Conservation (phyloP, 805 yeast species). For the Dipodascus albidus region DNA sequence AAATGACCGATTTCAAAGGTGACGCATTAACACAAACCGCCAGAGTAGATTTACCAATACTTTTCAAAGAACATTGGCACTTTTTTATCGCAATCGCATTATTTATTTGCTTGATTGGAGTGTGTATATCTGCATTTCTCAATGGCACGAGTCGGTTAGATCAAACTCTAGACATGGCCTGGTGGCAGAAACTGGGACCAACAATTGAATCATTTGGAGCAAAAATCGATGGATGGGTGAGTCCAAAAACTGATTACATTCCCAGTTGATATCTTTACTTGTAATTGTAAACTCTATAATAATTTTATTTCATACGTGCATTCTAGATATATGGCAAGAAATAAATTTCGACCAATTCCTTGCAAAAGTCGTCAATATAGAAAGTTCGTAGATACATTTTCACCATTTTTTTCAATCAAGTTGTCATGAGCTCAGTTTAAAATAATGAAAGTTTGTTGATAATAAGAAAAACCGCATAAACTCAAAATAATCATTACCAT, state of each 20-base stretch:
- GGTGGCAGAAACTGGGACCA: background rate
- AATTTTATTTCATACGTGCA: too few relatives aligned
- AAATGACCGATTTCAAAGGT: constrained; percentile 64
- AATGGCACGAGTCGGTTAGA: background rate
- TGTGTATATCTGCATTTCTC: background rate
- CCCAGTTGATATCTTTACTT: background rate
- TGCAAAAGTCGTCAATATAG: too few relatives aligned
- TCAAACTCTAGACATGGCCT: background rate
- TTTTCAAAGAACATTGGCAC: background rate
- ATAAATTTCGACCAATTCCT: too few relatives aligned
- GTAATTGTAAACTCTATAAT: too few relatives aligned
- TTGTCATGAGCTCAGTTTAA: too few relatives aligned
- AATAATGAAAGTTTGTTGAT: too few relatives aligned
- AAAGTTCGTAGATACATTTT: too few relatives aligned
- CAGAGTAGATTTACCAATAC: background rate
- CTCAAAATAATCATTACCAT: too few relatives aligned
- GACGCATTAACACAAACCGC: constrained; percentile 59
- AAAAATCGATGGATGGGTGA: background rate
- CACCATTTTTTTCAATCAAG: too few relatives aligned
- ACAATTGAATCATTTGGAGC: background rate
- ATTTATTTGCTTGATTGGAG: background rate
- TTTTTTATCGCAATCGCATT: background rate
- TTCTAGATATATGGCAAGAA: too few relatives aligned
- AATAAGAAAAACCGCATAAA: too few relatives aligned
- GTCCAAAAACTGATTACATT: background rate